Evolutionary conservation across 805 yeast species (phyloP).

Genomic region (Candida tallmaniae): DNA sequence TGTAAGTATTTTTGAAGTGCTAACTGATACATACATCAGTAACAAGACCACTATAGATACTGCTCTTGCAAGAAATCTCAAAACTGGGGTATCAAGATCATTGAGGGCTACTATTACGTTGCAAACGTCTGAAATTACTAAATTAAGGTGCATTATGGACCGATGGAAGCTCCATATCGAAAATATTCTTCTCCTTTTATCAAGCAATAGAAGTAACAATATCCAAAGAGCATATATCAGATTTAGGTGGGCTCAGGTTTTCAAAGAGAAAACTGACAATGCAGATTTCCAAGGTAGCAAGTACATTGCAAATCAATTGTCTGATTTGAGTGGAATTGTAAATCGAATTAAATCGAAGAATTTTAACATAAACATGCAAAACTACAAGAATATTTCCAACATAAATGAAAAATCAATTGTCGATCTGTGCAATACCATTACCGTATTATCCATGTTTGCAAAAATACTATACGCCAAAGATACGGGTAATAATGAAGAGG

Average conservation of each 20-base stretch:
- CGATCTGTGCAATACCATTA: conserved; percentile 64
- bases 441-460: conserved; percentile 64
- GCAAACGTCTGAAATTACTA: conserved; percentile 32
- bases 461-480: conserved; percentile 38
- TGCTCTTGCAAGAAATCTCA: conserved; percentile 15
- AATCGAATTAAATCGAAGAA: background rate
- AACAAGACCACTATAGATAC: conserved; percentile 23
- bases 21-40: conserved; percentile 39
- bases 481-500: conserved; percentile 26
- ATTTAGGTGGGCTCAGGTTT: conserved; percentile 33
- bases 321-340: conserved; percentile 15
- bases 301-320: conserved; percentile 20
- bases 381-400: conserved; percentile 56
- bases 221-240: conserved; percentile 3
- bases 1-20: conserved; percentile 42
- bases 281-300: conserved; percentile 27
- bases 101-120: conserved; percentile 27
- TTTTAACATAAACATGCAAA: conserved; percentile 43
- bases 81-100: conserved; percentile 15
- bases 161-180: conserved; percentile 40
- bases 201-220: background rate
- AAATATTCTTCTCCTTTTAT: conserved; percentile 1
- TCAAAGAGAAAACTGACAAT: conserved; percentile 23
- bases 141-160: conserved; percentile 38
- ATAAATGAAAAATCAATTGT: conserved; percentile 47